Conservation (phyloP, 2,329 filamentous ascomycete species). For the Colletotrichum sublineola region DNA sequence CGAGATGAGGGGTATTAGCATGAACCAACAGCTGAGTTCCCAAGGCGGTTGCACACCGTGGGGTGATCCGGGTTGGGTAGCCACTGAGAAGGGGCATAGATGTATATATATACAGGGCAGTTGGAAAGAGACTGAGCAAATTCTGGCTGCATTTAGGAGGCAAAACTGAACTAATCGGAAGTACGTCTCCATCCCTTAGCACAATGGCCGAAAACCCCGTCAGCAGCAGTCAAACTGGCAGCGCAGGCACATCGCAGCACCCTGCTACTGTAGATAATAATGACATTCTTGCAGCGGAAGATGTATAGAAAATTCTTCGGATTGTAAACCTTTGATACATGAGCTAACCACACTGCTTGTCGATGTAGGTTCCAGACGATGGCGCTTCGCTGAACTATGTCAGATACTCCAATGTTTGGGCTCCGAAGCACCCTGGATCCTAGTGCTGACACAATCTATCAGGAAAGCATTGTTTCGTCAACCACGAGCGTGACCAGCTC, state of each 20-base stretch:
- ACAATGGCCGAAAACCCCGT: not conserved
- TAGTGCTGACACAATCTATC: not conserved
- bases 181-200: not conserved
- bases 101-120: not conserved
- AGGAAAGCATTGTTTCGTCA: conserved; percentile 25
- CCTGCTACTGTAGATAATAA: not conserved
- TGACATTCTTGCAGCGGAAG: not conserved
- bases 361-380: not conserved
- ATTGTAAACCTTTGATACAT: not conserved
- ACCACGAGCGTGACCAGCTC: conserved; percentile 45
- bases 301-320: not conserved
- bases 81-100: not conserved
- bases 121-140: not conserved
- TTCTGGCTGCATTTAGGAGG: not conserved
- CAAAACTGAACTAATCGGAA: not conserved
- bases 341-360: not conserved
- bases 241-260: not conserved
- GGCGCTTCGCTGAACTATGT: not conserved
- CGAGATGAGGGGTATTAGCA: not conserved
- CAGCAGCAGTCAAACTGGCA: not conserved
- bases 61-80: not conserved
- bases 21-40: not conserved
- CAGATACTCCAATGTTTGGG: not conserved
- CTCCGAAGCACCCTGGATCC: not conserved
- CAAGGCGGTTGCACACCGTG: not conserved